phyloP scores from a whole-genome alignment of 176 grass and related monocot genomes.

The Lolium multiflorum region DNA sequence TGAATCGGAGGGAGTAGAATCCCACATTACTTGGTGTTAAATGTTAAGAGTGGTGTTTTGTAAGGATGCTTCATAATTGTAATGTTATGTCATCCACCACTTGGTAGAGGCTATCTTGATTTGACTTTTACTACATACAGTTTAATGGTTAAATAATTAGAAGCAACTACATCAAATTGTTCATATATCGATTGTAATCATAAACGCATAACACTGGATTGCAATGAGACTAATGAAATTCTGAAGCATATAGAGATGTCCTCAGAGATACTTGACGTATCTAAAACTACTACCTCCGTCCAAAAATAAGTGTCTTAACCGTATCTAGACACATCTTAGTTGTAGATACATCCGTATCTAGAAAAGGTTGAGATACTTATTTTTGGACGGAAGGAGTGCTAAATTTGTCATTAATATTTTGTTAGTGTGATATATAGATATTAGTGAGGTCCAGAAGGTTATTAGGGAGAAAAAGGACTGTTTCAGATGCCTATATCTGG shows the following conservation, averaged over 20 bases:
- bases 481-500: no score
- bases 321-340: no score
- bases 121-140: not conserved
- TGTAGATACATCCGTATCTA: no score
- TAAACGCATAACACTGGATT: not conserved
- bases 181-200: not conserved
- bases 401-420: no score
- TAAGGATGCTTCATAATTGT: not conserved
- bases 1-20: no score
- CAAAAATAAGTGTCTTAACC: no score
- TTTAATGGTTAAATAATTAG: not conserved
- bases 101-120: not conserved
- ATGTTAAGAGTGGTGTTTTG: not conserved
- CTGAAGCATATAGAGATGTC: not conserved
- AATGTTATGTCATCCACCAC: not conserved
- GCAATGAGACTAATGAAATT: not conserved
- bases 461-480: no score
- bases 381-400: no score
- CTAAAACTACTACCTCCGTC: no score
- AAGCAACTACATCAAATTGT: not conserved
- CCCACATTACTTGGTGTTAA: not conserved
- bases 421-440: no score
- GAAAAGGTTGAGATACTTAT: no score
- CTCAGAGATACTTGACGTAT: not conserved
- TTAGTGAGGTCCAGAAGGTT: no score